Percentiles rank a stretch among this genome's conserved stretches.
Conservation (phyloP, 169 alveolate genomes). For the Amoebophrya sp. region DNA sequence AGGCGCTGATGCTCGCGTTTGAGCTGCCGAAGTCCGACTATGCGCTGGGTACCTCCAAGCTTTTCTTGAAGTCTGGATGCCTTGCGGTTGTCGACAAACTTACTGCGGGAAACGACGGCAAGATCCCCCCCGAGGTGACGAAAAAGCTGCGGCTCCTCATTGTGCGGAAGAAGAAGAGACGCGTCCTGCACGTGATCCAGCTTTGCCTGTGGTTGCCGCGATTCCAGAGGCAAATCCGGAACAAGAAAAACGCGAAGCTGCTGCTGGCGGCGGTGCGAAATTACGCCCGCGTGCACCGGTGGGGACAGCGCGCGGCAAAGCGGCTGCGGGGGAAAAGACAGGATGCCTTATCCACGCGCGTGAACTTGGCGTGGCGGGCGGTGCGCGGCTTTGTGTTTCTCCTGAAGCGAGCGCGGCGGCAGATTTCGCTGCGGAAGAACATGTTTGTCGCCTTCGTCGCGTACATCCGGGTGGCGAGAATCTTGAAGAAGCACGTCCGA, state of each 20-base stretch:
- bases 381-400: background rate
- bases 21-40: background rate
- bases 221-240: background rate
- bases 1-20: background rate
- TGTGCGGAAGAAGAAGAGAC: background rate
- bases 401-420: background rate
- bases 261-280: background rate
- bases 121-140: background rate
- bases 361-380: background rate
- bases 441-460: background rate
- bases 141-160: background rate
- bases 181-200: background rate
- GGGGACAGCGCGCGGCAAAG: background rate
- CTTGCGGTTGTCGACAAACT: background rate
- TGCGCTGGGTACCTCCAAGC: background rate
- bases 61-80: background rate
- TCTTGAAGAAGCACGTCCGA: too few relatives aligned
- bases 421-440: background rate
- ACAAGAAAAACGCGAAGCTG: background rate
- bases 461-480: background rate
- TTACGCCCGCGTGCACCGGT: background rate
- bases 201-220: background rate
- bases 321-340: background rate
- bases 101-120: background rate
- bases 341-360: background rate